phyloP scores from a whole-genome alignment of 2,329 filamentous ascomycete genomes.

The Fusarium irregulare region DNA sequence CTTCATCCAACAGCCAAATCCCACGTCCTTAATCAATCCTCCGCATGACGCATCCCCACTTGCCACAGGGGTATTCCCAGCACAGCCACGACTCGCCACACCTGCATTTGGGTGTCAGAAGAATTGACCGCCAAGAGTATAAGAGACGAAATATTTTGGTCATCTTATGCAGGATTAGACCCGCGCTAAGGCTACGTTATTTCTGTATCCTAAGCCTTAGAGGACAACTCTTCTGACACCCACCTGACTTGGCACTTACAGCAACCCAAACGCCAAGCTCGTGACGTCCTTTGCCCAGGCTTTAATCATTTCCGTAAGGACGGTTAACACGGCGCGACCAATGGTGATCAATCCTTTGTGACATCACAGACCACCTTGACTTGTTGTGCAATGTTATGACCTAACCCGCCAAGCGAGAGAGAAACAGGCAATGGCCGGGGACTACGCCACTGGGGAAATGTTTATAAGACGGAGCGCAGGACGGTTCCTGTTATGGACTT shows the following conservation, averaged over 20 bases:
- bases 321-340: neutral
- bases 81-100: too few relatives aligned
- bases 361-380: neutral
- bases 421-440: neutral
- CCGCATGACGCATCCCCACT: too few relatives aligned
- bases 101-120: too few relatives aligned
- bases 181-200: too few relatives aligned
- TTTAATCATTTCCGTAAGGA: neutral
- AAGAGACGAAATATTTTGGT: too few relatives aligned
- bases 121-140: too few relatives aligned
- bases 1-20: neutral
- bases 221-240: too few relatives aligned
- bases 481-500: neutral
- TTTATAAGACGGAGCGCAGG: neutral
- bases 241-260: neutral
- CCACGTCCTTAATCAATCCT: neutral
- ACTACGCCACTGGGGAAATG: neutral
- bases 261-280: neutral
- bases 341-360: neutral
- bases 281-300: slow-evolving; percentile 5
- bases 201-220: too few relatives aligned
- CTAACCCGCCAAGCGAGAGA: neutral
- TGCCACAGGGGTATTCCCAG: too few relatives aligned
- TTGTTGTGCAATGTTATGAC: neutral
- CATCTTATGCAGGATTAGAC: too few relatives aligned